Evolutionary conservation across 139 green algal genomes (phyloP), one percentile per base, ranked within the genome.

Genomic region (Zygnema cylindricum): DNA sequence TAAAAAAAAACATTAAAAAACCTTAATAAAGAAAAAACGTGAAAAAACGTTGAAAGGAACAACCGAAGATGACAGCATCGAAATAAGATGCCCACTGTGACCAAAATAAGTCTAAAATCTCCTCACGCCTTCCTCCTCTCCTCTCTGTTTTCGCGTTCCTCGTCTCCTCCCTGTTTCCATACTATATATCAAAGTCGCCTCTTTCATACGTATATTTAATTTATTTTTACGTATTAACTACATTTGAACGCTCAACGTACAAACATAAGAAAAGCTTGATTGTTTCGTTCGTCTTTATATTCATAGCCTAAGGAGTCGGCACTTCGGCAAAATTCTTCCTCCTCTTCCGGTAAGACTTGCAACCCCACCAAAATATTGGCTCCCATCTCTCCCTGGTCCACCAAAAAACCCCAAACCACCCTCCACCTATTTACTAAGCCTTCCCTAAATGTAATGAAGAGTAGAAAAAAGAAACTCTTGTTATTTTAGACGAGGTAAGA

Each of bases 191-290:
- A 73, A 39, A 30, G 30, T 30, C 57, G 57, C 30, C 57, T 73
- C 30, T 73, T 30, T 30, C 30, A 30, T 73, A 30, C 30, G 30
- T 30, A 30, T 73, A 39, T 73, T 73, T 30, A 30, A 39, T 73
- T 73, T 73, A 30, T 73, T 73, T 73, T 30, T 73, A 39, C 30
- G 57, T 73, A 39, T 73, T 30, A 73, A 73, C 30, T 73, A n/a
- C n/a, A n/a, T n/a, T n/a, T n/a, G n/a, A n/a, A n/a, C n/a, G 57
- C 57, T 71, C 76, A 89, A 30, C 82, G 41, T 76, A 89, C 76
- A 76, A 91, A 91, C 0, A 91, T 91, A n/a, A 32, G 81, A 25
- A 91, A 85, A 11, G 86, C 86, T 2, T 91, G 69, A 42, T 91
- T 91, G 83, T 86, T 90, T 0, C 54, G 0, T 82, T 91, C 86